Percentiles rank a stretch among this genome's conserved stretches.
Conservation (phyloP, 1,284 basidiomycete species). For the Mycosarcoma maydis region DNA sequence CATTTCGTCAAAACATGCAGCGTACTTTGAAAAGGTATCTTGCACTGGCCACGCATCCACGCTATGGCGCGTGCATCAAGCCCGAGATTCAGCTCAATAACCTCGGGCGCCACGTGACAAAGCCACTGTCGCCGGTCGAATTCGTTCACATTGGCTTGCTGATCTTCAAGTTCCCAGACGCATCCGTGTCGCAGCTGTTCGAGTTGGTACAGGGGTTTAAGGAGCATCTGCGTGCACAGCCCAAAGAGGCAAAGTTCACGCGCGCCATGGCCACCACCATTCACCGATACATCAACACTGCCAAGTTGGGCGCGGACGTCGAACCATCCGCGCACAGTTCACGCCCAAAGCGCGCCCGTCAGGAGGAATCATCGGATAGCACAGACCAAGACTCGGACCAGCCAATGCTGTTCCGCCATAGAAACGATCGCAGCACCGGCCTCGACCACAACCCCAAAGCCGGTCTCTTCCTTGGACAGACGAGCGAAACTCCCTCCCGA, state of each 20-base stretch:
- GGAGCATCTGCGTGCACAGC: slow-evolving; percentile 37
- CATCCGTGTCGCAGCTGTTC: slow-evolving; percentile 26
- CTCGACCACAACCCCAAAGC: slow-evolving; percentile 30
- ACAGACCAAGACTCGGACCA: slow-evolving; percentile 23
- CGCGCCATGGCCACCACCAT: slow-evolving; percentile 17
- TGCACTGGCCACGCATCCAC: slow-evolving; percentile 36
- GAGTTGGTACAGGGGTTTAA: slow-evolving; percentile 37
- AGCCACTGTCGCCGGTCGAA: slow-evolving; percentile 47
- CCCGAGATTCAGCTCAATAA: slow-evolving; percentile 25
- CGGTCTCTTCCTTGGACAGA: slow-evolving; percentile 15
- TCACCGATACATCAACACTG: slow-evolving; percentile 31
- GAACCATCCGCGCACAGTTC: slow-evolving; percentile 1
- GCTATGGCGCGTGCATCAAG: slow-evolving; percentile 38
- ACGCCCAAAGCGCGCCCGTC: slow-evolving; percentile 10
- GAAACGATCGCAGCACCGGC: slow-evolving; percentile 1
- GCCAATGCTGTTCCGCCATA: slow-evolving; percentile 10
- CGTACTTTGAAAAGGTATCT: slow-evolving; percentile 33
- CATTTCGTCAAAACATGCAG: slow-evolving; percentile 20
- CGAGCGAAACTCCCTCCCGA: slow-evolving; percentile 1
- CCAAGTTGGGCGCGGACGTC: slow-evolving; percentile 2
- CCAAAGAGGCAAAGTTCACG: slow-evolving; percentile 49
- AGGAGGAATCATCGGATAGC: neutral
- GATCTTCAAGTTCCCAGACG: slow-evolving; percentile 38
- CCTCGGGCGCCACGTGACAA: slow-evolving; percentile 7
- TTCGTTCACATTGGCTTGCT: slow-evolving; percentile 45